Percentiles rank a stretch among this genome's conserved stretches.
Conservation (phyloP, 192 early-diverging fungal species). For the Jimgerdemannia flammicorona region DNA sequence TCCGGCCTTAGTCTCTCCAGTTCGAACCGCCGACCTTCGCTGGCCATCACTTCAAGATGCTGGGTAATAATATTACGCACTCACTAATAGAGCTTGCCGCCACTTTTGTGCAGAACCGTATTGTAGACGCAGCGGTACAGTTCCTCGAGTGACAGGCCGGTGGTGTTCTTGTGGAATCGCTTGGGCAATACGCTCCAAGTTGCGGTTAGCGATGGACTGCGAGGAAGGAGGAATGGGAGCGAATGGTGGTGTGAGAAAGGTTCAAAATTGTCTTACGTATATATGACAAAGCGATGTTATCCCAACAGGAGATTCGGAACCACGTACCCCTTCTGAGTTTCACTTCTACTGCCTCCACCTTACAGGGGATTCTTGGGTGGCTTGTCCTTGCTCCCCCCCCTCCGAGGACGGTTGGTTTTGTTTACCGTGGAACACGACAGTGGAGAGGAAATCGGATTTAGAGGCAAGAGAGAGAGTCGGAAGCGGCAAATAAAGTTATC, state of each 20-base stretch:
- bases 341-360: too few relatives aligned
- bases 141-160: constrained; percentile 80
- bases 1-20: constrained; percentile 24
- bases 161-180: constrained; percentile 80
- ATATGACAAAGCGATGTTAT: too few relatives aligned
- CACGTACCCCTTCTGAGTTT: too few relatives aligned
- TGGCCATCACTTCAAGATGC: constrained; percentile 62
- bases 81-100: constrained; percentile 75
- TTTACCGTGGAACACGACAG: too few relatives aligned
- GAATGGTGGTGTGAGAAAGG: neutral
- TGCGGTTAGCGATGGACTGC: constrained; percentile 28
- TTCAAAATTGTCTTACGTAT: too few relatives aligned
- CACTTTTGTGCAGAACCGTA: constrained; percentile 80
- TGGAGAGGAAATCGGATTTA: too few relatives aligned
- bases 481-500: too few relatives aligned
- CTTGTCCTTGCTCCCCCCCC: too few relatives aligned
- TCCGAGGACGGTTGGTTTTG: too few relatives aligned
- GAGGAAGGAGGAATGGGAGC: neutral
- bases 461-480: too few relatives aligned
- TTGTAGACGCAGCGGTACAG: constrained; percentile 88
- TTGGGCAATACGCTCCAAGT: constrained; percentile 59
- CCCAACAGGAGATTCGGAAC: too few relatives aligned
- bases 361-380: too few relatives aligned
- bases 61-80: constrained; percentile 65
- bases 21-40: constrained; percentile 35